Conservation (phyloP, 768 basidiomycete species). For the Leccinum longicurvipes region DNA sequence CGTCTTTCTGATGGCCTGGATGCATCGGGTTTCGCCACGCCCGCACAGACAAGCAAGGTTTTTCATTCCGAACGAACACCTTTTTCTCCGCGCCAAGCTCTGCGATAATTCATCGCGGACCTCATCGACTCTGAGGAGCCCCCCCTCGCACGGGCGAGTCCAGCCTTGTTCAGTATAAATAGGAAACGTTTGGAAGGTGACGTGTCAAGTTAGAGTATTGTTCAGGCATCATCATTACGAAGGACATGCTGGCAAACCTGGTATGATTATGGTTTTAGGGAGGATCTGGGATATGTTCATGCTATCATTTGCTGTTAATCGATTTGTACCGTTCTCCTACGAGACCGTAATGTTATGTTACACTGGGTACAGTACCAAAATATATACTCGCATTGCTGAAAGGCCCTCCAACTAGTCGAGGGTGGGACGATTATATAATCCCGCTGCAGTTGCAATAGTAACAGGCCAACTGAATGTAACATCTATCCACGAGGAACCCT, state of each 20-base stretch:
- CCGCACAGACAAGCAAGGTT: slow-evolving; percentile 8
- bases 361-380: slow-evolving; percentile 9
- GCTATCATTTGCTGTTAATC: slow-evolving; percentile 29
- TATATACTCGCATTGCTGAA: background rate
- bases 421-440: slow-evolving; percentile 5
- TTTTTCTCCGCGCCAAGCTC: slow-evolving; percentile 13
- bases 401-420: no score
- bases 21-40: background rate
- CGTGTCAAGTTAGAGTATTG: background rate
- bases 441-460: background rate
- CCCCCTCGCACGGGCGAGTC: background rate
- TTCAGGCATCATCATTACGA: slow-evolving; percentile 4
- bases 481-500: background rate
- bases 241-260: background rate
- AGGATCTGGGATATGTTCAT: slow-evolving; percentile 22
- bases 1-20: slow-evolving; percentile 10
- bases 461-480: background rate
- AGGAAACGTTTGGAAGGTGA: background rate
- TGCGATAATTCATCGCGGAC: slow-evolving; percentile 15
- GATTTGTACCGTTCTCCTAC: slow-evolving; percentile 30
- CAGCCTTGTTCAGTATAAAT: background rate
- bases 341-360: slow-evolving; percentile 31
- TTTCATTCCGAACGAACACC: slow-evolving; percentile 13
- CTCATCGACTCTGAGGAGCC: background rate
- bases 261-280: slow-evolving; percentile 2